A percentile compares a stretch with the other conserved stretches of the same genome.
Conservation (phyloP, 352 stramenopile genomes). For the Pythium brachiatum region DNA sequence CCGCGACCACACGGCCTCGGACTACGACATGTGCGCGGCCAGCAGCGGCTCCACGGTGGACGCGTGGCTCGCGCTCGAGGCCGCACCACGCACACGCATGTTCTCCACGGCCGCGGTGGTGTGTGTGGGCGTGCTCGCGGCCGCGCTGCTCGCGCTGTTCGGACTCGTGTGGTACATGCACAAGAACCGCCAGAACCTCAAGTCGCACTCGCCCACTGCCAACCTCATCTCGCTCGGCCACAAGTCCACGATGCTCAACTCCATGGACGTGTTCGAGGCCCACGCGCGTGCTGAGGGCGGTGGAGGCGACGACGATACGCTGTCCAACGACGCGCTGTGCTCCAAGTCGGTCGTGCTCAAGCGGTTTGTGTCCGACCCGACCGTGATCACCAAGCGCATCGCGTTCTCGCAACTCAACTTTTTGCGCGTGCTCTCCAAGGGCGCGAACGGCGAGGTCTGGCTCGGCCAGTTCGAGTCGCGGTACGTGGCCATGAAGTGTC, state of each 20-base stretch:
- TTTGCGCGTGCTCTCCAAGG: conserved; percentile 64
- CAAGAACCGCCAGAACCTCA: conserved; percentile 38
- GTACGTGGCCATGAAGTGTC: conserved; percentile 78
- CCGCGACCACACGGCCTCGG: conserved; percentile 39
- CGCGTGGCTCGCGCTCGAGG: conserved; percentile 52
- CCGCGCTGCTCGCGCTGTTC: conserved; percentile 34
- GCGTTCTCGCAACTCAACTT: conserved; percentile 75
- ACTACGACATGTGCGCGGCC: conserved; percentile 46
- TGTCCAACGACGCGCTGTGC: conserved; percentile 72
- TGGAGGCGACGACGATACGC: conserved; percentile 35
- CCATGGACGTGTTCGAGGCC: conserved; percentile 28
- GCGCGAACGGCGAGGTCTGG: conserved; percentile 80
- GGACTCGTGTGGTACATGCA: conserved; percentile 52
- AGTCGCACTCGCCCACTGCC: conserved; percentile 22
- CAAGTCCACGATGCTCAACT: conserved; percentile 17
- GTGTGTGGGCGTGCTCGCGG: conserved; percentile 39
- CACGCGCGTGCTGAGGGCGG: conserved; percentile 31
- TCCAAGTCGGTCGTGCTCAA: conserved; percentile 49
- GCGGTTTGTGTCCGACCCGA: conserved; percentile 63
- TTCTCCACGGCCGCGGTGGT: conserved; percentile 61
- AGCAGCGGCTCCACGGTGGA: conserved; percentile 40
- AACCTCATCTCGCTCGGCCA: conserved; percentile 19
- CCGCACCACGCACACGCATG: conserved; percentile 31
- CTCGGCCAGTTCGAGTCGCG: conserved; percentile 70
- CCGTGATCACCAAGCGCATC: conserved; percentile 73